phyloP scores from a whole-genome alignment of 768 basidiomycete species.

The Amanita inopinata region DNA sequence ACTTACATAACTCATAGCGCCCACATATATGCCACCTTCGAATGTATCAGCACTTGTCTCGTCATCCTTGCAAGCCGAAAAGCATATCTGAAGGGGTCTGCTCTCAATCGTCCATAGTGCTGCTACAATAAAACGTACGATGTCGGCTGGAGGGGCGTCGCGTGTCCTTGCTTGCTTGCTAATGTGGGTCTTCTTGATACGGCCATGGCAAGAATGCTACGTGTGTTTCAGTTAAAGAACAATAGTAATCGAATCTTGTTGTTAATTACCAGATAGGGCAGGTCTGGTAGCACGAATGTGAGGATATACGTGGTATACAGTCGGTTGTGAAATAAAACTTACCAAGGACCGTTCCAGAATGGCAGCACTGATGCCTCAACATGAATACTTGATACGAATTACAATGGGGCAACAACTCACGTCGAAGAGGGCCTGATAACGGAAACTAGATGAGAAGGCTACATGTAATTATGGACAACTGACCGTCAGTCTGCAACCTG shows the following conservation, averaged over 20 bases:
- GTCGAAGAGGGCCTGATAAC: conserved; percentile 41
- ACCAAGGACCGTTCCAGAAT: conserved; percentile 47
- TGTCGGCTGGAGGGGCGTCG: conserved; percentile 66
- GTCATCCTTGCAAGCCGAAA: conserved; percentile 61
- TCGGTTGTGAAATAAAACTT: conserved; percentile 10
- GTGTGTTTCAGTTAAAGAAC: neutral
- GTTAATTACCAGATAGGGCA: conserved; percentile 22
- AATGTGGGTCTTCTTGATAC: conserved; percentile 36
- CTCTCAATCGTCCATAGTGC: neutral
- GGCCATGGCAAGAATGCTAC: conserved; percentile 54
- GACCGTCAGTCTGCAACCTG: conserved; percentile 44
- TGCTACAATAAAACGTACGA: conserved; percentile 23
- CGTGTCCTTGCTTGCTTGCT: conserved; percentile 19
- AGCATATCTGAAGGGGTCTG: conserved; percentile 42
- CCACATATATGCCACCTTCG: conserved; percentile 52
- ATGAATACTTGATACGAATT: neutral
- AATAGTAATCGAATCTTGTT: neutral
- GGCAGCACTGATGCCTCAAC: conserved; percentile 31
- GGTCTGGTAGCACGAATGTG: conserved; percentile 36
- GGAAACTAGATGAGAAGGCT: neutral
- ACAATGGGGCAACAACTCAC: conserved; percentile 20
- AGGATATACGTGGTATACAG: neutral
- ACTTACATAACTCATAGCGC: conserved; percentile 74
- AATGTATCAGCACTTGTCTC: conserved; percentile 70
- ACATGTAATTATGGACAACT: conserved; percentile 11